Base-by-base conservation (phyloP, 202 grass and related monocot species). In the Carex sylvatica region DNA sequence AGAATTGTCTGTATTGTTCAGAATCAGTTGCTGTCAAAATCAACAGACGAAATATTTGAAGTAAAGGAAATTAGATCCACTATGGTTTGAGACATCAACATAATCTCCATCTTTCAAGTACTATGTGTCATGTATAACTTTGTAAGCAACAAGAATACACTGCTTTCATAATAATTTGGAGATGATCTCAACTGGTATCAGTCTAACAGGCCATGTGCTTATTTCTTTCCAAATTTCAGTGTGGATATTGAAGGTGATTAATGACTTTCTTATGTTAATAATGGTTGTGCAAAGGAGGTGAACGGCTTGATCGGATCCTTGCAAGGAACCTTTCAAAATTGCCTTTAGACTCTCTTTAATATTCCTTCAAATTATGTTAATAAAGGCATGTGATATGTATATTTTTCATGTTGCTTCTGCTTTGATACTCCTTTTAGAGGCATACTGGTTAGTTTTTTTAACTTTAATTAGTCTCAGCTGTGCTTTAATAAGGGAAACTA, bases 211-310 rank as follows among this genome's bases (percentile, higher is more conserved):
- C 26, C 51, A 76, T 58, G 53, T 20, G 19, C 59, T 59, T 36
- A 5, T 30, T 59, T 36, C 16, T 76, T 77, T 77, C 28, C 53
- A 36, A 35, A 58, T 59, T 56, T 19, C 26, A 58, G 28, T 26
- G 3, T 58, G 73, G 74, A 58, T 59, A 35, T 19, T 19, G 28
- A 15, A 58, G 52, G 16, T 36, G 53, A 67, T n/a, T 82, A 24
- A 82, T 8, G 5, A 30, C 26, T 82, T n/a, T n/a, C n/a, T 36
- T 87, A 83, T 54, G 26, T 46, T 69, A 30, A 54, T 74, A 77
- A 82, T 94, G 95, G 83, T 92, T 97, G 82, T 97, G 92, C 83
- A 91, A 89, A 84, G 95, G 95, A 78, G 92, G 95, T 82, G 95
- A 97, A 87, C 86, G 94, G 44, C 61, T 97, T 78, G 95, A 94